phyloP scores from a whole-genome alignment of 495 filamentous ascomycete genomes.

The Tetracladium marchalianum region DNA sequence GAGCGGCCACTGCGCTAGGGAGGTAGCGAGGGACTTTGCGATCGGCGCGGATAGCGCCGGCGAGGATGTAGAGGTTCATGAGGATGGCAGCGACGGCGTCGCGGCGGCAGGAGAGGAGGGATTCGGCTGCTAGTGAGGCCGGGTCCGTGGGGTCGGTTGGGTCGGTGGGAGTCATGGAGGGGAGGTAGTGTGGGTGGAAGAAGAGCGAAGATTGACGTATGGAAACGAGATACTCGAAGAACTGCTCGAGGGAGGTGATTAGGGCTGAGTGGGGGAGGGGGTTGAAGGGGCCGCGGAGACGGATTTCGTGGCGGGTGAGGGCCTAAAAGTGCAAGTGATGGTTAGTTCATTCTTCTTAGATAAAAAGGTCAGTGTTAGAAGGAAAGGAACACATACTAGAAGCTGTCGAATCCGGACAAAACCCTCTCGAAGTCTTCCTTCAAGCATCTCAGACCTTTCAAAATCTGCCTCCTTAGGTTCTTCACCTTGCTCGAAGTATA shows the following conservation, averaged over 20 bases:
- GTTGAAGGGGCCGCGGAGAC: conserved; percentile 46
- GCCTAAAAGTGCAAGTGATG: conserved; percentile 17
- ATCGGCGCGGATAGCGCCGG: conserved; percentile 38
- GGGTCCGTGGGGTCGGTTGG: too few relatives aligned
- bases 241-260: conserved; percentile 41
- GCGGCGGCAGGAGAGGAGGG: conserved; percentile 36
- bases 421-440: conserved; percentile 46
- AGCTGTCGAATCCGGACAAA: conserved; percentile 47
- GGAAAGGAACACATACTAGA: conserved; percentile 24
- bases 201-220: conserved; percentile 47
- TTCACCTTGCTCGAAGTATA: conserved; percentile 43
- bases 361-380: not conserved
- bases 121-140: conserved; percentile 23
- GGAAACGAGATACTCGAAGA: conserved; percentile 48
- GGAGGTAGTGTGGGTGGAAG: conserved; percentile 35
- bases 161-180: conserved; percentile 26
- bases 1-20: conserved; percentile 39
- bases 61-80: conserved; percentile 47
- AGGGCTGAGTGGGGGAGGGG: conserved; percentile 44
- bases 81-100: conserved; percentile 47
- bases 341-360: not conserved
- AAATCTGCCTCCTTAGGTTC: conserved; percentile 39
- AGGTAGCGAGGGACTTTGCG: conserved; percentile 44
- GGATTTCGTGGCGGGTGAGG: conserved; percentile 47
- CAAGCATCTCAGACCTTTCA: conserved; percentile 44